Evolutionary conservation across 345 rosid genomes (phyloP).

Genomic region (Salix exigua): DNA sequence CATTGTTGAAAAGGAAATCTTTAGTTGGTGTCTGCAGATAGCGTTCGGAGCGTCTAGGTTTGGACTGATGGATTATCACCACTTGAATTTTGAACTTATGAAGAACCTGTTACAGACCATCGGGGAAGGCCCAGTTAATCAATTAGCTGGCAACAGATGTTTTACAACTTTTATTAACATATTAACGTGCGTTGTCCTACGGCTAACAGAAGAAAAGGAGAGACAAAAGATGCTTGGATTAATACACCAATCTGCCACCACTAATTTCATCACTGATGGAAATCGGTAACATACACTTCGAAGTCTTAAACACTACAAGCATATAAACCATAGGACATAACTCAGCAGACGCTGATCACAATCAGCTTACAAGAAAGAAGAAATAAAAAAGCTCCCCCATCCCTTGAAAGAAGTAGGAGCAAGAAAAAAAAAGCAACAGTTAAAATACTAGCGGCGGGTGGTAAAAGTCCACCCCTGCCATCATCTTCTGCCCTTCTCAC

Average conservation of each 20-base stretch:
- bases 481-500: not conserved
- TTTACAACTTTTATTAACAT: not conserved
- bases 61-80: not conserved
- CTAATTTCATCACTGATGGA: not conserved
- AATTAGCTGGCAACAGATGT: not conserved
- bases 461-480: conserved; percentile 50
- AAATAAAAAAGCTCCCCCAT: not conserved
- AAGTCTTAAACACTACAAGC: not conserved
- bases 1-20: not conserved
- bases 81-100: not conserved
- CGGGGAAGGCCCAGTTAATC: not conserved
- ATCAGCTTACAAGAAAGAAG: not conserved
- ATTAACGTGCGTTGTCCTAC: no score
- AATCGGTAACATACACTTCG: conserved; percentile 13
- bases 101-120: not conserved
- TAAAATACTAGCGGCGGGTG: conserved; percentile 38
- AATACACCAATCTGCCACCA: not conserved
- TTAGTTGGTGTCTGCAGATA: not conserved
- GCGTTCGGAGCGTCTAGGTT: not conserved
- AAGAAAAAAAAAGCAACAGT: not conserved
- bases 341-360: conserved; percentile 18
- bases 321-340: not conserved
- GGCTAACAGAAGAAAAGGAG: not conserved
- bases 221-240: not conserved
- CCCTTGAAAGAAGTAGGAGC: not conserved